A percentile compares a stretch with the other conserved stretches of the same genome.
phyloP scores from a whole-genome alignment of 768 basidiomycete species.

The Dentipellis fragilis region DNA sequence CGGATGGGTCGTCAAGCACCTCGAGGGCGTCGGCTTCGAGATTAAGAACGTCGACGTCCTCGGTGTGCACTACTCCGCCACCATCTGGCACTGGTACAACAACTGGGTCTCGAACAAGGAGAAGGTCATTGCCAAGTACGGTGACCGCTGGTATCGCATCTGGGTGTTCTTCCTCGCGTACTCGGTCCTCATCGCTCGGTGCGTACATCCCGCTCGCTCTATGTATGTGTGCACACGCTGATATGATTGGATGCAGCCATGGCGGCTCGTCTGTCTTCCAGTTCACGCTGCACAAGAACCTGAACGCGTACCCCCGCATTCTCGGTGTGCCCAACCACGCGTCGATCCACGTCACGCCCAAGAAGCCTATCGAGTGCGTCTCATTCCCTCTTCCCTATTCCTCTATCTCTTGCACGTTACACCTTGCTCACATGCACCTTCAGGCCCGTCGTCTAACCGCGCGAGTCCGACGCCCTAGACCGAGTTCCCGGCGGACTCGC shows the following conservation, averaged over 20 bases:
- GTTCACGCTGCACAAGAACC: constrained; percentile 95
- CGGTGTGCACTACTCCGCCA: constrained; percentile 95
- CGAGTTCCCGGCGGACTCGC: too few species aligned
- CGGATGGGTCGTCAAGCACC: constrained; percentile 84
- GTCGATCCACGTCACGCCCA: constrained; percentile 63
- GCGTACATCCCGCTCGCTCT: neutral
- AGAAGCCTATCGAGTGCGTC: constrained; percentile 40
- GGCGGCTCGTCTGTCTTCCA: constrained; percentile 93
- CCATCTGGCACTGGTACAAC: constrained; percentile 86
- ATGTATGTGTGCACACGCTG: neutral
- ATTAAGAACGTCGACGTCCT: constrained; percentile 95
- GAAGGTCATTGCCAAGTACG: constrained; percentile 80
- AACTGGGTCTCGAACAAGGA: constrained; percentile 96
- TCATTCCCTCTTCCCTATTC: neutral
- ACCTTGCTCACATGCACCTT: too few species aligned
- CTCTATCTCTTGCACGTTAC: too few species aligned
- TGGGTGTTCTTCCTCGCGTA: constrained; percentile 98
- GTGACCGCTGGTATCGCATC: constrained; percentile 87
- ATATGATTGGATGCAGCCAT: constrained; percentile 28
- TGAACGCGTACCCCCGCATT: constrained; percentile 91
- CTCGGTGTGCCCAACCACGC: constrained; percentile 74
- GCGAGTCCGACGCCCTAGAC: too few species aligned
- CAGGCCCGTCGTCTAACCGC: too few species aligned
- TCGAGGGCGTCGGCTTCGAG: constrained; percentile 91
- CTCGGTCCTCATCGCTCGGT: constrained; percentile 68